Evolutionary conservation across 495 filamentous ascomycete genomes (phyloP).

Genomic region (Sordaria brevicollis): DNA sequence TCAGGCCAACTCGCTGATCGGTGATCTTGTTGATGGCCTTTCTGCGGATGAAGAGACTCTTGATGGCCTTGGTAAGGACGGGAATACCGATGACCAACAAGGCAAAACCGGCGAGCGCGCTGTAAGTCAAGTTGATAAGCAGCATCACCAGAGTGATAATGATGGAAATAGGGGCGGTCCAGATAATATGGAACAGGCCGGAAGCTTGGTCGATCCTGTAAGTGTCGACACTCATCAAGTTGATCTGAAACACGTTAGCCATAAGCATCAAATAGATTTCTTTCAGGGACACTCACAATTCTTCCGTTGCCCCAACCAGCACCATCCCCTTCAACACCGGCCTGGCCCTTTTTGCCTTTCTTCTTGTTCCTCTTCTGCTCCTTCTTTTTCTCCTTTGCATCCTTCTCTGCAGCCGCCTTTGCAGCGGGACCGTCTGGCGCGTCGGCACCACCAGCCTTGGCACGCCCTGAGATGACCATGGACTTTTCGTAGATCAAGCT

Average conservation of each 20-base stretch:
- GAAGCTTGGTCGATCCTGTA: slow-evolving; percentile 79
- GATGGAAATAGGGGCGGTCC: slow-evolving; percentile 72
- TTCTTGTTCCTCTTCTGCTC: slow-evolving; percentile 24
- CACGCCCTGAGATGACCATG: slow-evolving; percentile 69
- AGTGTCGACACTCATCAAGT: slow-evolving; percentile 88
- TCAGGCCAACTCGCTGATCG: slow-evolving; percentile 80
- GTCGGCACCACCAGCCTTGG: slow-evolving; percentile 54
- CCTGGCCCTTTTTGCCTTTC: slow-evolving; percentile 23
- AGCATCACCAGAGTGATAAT: slow-evolving; percentile 69
- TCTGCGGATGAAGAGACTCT: slow-evolving; percentile 57
- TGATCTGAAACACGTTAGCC: slow-evolving; percentile 33
- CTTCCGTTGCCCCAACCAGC: slow-evolving; percentile 84
- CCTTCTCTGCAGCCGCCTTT: slow-evolving; percentile 21
- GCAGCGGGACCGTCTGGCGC: slow-evolving; percentile 23
- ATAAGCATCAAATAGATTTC: neutral
- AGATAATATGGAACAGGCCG: slow-evolving; percentile 81
- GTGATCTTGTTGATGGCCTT: slow-evolving; percentile 82
- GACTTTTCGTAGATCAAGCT: slow-evolving; percentile 71
- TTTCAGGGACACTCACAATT: slow-evolving; percentile 34
- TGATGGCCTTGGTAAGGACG: slow-evolving; percentile 60
- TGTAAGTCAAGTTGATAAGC: slow-evolving; percentile 77
- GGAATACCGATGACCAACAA: slow-evolving; percentile 71
- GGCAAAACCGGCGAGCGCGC: slow-evolving; percentile 77
- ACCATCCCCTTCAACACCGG: slow-evolving; percentile 50
- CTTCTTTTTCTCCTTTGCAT: slow-evolving; percentile 27